These are phyloP conservation scores for Vigna radiata DNA, from an alignment of 306 rosid genomes.

Conservation along the genomic window DNA sequence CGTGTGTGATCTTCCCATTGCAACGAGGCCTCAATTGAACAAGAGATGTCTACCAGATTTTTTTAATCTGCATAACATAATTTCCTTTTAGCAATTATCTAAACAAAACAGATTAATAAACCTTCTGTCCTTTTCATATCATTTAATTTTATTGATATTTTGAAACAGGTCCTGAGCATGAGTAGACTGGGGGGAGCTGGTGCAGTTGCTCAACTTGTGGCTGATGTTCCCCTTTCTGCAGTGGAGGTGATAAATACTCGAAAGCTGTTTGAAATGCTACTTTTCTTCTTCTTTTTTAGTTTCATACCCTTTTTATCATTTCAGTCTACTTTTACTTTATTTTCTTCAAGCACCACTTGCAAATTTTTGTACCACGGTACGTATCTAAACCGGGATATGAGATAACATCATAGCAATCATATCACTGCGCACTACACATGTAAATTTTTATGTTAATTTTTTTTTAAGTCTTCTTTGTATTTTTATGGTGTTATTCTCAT, in stretches of 20 bases:
- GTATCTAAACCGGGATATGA: conserved; percentile 1
- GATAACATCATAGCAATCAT: neutral
- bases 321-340: conserved; percentile 3
- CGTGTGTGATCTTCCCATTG: conserved; percentile 18
- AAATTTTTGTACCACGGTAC: neutral
- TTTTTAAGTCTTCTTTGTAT: neutral
- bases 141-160: conserved; percentile 29
- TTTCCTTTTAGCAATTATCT: neutral
- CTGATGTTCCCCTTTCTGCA: conserved; percentile 87
- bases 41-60: neutral
- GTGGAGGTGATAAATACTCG: conserved; percentile 39
- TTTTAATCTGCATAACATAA: conserved; percentile 23
- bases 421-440: neutral
- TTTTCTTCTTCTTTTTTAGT: neutral
- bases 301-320: conserved; percentile 1
- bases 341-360: conserved; percentile 18
- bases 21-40: conserved; percentile 2
- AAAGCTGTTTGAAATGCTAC: neutral
- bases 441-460: neutral
- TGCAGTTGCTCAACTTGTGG: conserved; percentile 97
- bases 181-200: conserved; percentile 98
- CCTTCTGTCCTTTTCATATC: neutral
- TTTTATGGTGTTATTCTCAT: neutral
- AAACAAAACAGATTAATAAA: neutral
- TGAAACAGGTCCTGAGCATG: conserved; percentile 89